These are phyloP conservation scores for Spizellomyces sp. DNA, from an alignment of 192 early-diverging fungal species.

Conservation along the genomic window DNA sequence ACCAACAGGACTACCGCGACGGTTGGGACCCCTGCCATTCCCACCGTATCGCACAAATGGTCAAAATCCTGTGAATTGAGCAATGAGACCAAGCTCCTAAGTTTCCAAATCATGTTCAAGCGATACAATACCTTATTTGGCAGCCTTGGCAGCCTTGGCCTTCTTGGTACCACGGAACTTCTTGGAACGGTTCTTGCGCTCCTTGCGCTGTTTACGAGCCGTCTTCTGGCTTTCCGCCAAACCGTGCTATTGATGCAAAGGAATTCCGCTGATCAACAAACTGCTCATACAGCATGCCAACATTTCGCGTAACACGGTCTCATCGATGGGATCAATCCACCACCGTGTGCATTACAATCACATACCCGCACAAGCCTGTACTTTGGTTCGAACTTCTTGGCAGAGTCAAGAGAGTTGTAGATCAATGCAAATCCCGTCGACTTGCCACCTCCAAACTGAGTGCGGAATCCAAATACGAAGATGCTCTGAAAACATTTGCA, in stretches of 20 bases:
- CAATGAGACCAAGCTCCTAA: too few relatives aligned
- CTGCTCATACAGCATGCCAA: too few relatives aligned
- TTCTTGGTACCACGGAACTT: conserved; percentile 98
- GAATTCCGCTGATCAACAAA: not conserved
- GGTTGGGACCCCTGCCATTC: too few relatives aligned
- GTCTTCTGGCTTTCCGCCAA: conserved; percentile 69
- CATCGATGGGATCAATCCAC: not conserved
- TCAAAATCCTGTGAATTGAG: too few relatives aligned
- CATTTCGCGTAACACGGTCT: too few relatives aligned
- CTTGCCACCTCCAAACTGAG: conserved; percentile 95
- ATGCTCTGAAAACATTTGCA: conserved; percentile 45
- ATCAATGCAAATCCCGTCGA: conserved; percentile 94
- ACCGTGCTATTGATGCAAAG: conserved; percentile 41
- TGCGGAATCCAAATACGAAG: conserved; percentile 94
- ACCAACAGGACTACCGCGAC: too few relatives aligned
- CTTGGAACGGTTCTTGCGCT: conserved; percentile 98
- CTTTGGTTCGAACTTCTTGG: conserved; percentile 99
- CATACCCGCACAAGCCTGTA: conserved; percentile 78
- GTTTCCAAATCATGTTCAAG: too few relatives aligned
- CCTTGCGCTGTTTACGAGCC: conserved; percentile 98
- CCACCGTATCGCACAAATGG: too few relatives aligned
- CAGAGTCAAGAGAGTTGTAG: conserved; percentile 91
- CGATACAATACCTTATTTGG: conserved; percentile 31
- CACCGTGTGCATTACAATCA: not conserved
- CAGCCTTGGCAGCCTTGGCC: conserved; percentile 50